Evolutionary conservation across 2,329 filamentous ascomycete genomes (phyloP).

Genomic region (Dichotomopilus funicola): DNA sequence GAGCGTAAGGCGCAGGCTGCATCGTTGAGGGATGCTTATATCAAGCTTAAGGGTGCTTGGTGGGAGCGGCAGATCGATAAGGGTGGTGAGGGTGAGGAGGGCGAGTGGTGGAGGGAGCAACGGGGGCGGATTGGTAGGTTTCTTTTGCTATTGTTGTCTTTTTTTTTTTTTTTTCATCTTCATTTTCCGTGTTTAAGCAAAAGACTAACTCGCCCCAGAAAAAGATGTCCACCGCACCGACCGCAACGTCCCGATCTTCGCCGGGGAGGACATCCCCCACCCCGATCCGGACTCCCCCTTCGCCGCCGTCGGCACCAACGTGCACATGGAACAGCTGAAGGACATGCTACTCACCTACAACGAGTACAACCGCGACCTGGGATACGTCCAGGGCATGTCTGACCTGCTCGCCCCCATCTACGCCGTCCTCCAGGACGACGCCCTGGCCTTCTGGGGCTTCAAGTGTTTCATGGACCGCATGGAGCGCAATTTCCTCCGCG

Average conservation of each 20-base stretch:
- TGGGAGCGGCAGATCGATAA: slow-evolving; percentile 90
- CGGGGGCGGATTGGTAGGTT: slow-evolving; percentile 80
- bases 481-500: slow-evolving; percentile 93
- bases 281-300: slow-evolving; percentile 95
- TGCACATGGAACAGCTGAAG: slow-evolving; percentile 97
- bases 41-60: slow-evolving; percentile 89
- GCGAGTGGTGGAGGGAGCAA: slow-evolving; percentile 97
- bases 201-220: slow-evolving; percentile 51
- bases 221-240: slow-evolving; percentile 98
- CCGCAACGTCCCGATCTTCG: slow-evolving; percentile 88
- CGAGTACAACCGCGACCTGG: slow-evolving; percentile 90
- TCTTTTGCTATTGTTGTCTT: background rate
- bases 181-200: background rate
- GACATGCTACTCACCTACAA: slow-evolving; percentile 99
- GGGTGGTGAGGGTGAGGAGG: slow-evolving; percentile 69
- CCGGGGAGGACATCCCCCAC: slow-evolving; percentile 92
- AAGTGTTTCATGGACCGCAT: slow-evolving; percentile 95
- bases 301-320: slow-evolving; percentile 86
- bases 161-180: background rate
- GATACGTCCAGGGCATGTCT: slow-evolving; percentile 98
- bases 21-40: slow-evolving; percentile 85
- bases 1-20: slow-evolving; percentile 79
- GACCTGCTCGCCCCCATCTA: slow-evolving; percentile 94
- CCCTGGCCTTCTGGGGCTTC: slow-evolving; percentile 94
- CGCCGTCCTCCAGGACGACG: slow-evolving; percentile 94